Base-by-base conservation (phyloP, 1,139 yeast species). In the Yamadazyma oceani region DNA sequence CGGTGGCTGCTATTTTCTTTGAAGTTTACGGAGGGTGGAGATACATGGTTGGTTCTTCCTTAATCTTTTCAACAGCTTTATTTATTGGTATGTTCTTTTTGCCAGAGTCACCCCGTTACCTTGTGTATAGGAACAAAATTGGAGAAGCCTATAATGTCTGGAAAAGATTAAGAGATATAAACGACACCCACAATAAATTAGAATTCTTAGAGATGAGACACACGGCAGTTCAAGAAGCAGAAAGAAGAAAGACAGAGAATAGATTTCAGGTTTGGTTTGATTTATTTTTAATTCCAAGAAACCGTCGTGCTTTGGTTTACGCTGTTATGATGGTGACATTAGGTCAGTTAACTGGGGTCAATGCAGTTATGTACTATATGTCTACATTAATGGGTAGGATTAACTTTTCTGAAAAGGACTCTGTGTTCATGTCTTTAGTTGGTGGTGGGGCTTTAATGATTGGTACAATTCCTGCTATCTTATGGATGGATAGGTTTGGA, bases 381-480 rank as follows among this genome's bases (percentile, higher is more conserved):
- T 72, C 81, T 29, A 72, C 71, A 2, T 60, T 78, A 51, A 71
- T 78, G 78, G 50, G 43, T 2, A 54, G 62, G 17, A 73, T 74
- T 43, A 79, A 79, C 3, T 74, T 75, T 51, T 38, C 51, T 36
- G 50, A 54, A 9, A 72, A 72, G 46, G 57, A 64, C 39, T 57
- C 78, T 14, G 78, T 75, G 7, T 73, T 73, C 50, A 74, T 75
- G 79, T 74, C 80, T 6, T 63, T 75, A 54, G 84, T 79, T 14
- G 83, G 84, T 38, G 84, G 84, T 49, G 84, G 81, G 16, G 64
- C 84, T 2, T 60, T 80, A 37, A 54, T 79, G 40, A 31, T 80
- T 14, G 84, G 84, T 49, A 73, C 83, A 6, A 77, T 79, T 46
- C 85, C 85, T 6, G 84, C 82, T 9, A 72, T 78, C 38, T 51